These are phyloP conservation scores for Stipa capillata DNA, from an alignment of 176 grass and related monocot species.

Conservation along the genomic window DNA sequence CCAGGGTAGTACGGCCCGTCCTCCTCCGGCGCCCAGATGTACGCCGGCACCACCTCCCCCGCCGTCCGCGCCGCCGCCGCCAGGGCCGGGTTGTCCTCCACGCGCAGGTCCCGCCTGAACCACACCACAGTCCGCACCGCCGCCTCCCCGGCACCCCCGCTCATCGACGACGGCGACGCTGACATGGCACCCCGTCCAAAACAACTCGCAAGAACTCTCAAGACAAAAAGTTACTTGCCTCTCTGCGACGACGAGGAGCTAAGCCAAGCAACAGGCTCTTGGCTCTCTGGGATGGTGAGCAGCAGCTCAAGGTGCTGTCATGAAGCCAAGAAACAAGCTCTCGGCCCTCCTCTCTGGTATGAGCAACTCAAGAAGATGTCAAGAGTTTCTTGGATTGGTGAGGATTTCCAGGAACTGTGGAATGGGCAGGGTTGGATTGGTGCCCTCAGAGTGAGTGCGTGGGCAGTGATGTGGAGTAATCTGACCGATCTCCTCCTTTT, in stretches of 20 bases:
- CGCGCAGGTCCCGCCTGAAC: slow-evolving; percentile 84
- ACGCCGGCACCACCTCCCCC: slow-evolving; percentile 65
- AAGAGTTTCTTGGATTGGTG: background rate
- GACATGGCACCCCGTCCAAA: slow-evolving; percentile 33
- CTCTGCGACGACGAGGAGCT: background rate
- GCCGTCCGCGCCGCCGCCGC: slow-evolving; percentile 52
- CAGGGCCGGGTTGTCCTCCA: slow-evolving; percentile 89
- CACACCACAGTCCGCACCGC: slow-evolving; percentile 64
- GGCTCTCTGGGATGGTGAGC: background rate
- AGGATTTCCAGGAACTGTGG: slow-evolving; percentile 26
- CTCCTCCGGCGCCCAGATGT: slow-evolving; percentile 91
- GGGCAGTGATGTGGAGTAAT: background rate
- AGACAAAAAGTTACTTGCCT: background rate
- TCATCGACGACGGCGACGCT: slow-evolving; percentile 32
- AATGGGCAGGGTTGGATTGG: slow-evolving; percentile 14
- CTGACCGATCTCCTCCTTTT: slow-evolving; percentile 11
- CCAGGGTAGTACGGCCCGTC: slow-evolving; percentile 81
- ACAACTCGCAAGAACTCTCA: background rate
- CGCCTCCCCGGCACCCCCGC: slow-evolving; percentile 35
- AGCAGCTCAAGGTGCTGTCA: background rate
- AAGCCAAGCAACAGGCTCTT: background rate
- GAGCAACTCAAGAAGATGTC: slow-evolving; percentile 6
- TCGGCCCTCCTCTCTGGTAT: background rate
- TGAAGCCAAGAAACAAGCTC: slow-evolving; percentile 2
- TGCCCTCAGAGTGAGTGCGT: slow-evolving; percentile 13